Conservation (phyloP, 805 yeast species). For the Hyphopichia homilentoma region DNA sequence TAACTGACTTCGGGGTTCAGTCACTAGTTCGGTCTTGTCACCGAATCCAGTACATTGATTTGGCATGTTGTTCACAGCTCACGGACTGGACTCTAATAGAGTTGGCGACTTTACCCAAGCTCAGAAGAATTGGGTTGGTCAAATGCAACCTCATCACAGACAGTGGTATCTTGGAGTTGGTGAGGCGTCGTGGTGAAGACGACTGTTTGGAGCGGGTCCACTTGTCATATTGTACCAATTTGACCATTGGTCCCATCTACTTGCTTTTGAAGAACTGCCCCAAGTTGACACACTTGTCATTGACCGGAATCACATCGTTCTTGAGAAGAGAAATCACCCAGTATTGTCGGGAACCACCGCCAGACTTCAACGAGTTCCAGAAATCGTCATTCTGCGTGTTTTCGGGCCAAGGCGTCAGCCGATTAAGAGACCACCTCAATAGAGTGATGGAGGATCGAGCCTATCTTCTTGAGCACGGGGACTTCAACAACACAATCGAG, state of each 20-base stretch:
- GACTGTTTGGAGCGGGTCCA: conserved; percentile 91
- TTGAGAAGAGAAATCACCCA: conserved; percentile 78
- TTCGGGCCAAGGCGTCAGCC: conserved; percentile 82
- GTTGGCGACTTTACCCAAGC: conserved; percentile 69
- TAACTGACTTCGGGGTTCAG: conserved; percentile 85
- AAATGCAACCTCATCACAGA: conserved; percentile 88
- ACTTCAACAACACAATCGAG: conserved; percentile 8
- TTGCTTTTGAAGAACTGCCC: conserved; percentile 77
- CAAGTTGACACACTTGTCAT: conserved; percentile 79
- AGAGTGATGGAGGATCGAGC: conserved; percentile 34
- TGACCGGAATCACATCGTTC: conserved; percentile 91
- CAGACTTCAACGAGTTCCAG: conserved; percentile 85
- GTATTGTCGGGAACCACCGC: conserved; percentile 89
- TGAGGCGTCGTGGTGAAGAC: conserved; percentile 62
- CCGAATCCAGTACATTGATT: conserved; percentile 85
- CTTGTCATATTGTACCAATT: conserved; percentile 81
- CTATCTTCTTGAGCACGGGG: conserved; percentile 30
- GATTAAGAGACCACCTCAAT: conserved; percentile 67
- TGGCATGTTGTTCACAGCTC: conserved; percentile 89
- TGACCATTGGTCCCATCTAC: conserved; percentile 75
- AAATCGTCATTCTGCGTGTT: conserved; percentile 86
- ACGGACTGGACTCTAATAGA: conserved; percentile 80
- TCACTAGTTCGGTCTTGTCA: conserved; percentile 73
- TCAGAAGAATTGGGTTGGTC: conserved; percentile 89
- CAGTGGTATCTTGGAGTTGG: conserved; percentile 69